Percentiles rank a stretch among this genome's conserved stretches.
Conservation (phyloP, 345 rosid species). For the Balakata baccata region DNA sequence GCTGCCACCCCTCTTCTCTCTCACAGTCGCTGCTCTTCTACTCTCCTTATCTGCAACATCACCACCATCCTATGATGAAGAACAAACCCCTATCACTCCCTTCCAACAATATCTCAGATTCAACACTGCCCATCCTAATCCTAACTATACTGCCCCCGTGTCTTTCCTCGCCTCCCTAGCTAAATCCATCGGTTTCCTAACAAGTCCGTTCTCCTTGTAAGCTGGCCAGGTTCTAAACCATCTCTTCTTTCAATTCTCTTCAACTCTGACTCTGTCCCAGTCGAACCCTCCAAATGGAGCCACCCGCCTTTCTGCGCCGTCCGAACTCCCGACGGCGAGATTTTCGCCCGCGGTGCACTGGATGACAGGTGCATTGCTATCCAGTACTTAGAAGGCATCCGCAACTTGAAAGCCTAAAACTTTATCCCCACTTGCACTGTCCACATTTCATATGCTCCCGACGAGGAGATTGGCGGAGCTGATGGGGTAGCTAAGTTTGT, state of each 20-base stretch:
- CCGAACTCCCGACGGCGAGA: constrained; percentile 50
- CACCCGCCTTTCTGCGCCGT: constrained; percentile 81
- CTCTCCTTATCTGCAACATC: constrained; percentile 4
- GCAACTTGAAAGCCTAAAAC: constrained; percentile 44
- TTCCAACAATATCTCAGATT: constrained; percentile 64
- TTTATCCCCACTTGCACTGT: constrained; percentile 58
- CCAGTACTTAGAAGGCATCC: constrained; percentile 78
- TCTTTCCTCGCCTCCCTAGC: constrained; percentile 58
- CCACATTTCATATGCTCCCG: constrained; percentile 67
- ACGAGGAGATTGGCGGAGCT: constrained; percentile 78
- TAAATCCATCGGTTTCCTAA: constrained; percentile 39
- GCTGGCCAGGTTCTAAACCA: constrained; percentile 74
- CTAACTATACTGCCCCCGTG: constrained; percentile 60
- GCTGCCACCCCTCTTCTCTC: background rate
- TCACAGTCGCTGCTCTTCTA: constrained; percentile 15
- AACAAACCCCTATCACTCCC: constrained; percentile 44
- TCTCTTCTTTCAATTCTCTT: constrained; percentile 67
- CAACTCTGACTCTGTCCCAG: constrained; percentile 94
- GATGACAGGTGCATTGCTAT: constrained; percentile 81
- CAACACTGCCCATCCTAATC: constrained; percentile 82
- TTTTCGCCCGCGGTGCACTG: constrained; percentile 83
- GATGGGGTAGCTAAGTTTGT: constrained; percentile 64
- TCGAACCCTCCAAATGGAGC: constrained; percentile 70
- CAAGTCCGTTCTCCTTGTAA: constrained; percentile 59
- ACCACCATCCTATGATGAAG: background rate